Base-by-base conservation (phyloP, 306 rosid species). In the Carpinus viminea region DNA sequence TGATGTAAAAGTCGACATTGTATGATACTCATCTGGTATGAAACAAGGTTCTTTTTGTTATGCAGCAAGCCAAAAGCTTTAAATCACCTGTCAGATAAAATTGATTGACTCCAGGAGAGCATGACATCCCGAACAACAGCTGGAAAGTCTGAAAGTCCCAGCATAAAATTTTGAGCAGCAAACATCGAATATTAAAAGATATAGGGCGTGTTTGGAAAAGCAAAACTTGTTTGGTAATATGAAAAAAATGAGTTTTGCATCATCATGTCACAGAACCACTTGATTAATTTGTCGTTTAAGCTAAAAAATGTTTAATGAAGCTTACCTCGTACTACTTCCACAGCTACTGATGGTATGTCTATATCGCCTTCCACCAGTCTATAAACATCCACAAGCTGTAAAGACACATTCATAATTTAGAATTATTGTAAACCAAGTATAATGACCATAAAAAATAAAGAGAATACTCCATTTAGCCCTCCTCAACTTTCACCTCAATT, bases 311-410 rank as follows among this genome's bases (percentile, higher is more conserved):
- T 50, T 38, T 24, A 57, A 28, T 7, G 36, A 75, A 77, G 69
- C 48, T 77, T 90, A 93, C 99, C 98, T 93, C 88, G 85, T 20
- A 84, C 99, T 65, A 96, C 98, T 89, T 93, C 97, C 78, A 89
- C 59, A 3, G 99, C 98, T 69, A 96, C 93, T 3, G 97, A 83
- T 8, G 89, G 93, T 51, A 96, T 13, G 78, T 93, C 97, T 81
- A 96, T 87, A 84, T 96, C 94, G 81, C 90, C 93, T 89, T 96
- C 98, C 21, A 96, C 86, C 70, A 93, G 83, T 84, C 96, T 91
- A 80, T 91, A 95, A 26, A 95, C 99, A 55, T 93, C 99, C 7
- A 93, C 96, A 57, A 95, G 99, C 99, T 95, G 86, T 50, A 80
- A 34, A 50, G 81, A 85, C 51, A 85, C 65, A 65, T 72, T 48